phyloP scores from a whole-genome alignment of 2,329 filamentous ascomycete genomes.

The Ophiostoma pallidulum region DNA sequence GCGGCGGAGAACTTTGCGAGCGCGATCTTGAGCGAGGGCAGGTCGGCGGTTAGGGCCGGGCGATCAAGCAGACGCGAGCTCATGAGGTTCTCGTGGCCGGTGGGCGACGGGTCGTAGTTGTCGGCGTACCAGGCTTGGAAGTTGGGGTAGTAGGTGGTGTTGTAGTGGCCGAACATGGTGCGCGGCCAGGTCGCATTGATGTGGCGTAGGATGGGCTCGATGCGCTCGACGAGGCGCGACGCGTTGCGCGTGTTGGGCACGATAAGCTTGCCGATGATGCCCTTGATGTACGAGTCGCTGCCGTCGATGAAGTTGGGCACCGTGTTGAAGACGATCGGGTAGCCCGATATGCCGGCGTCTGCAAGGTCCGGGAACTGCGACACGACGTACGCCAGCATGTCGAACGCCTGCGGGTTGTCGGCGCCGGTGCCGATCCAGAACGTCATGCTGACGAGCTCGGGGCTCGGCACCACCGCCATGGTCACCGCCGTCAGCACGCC shows the following conservation, averaged over 20 bases:
- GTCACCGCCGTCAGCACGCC: conserved; percentile 51
- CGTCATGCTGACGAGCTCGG: conserved; percentile 18
- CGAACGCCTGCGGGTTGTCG: conserved; percentile 31
- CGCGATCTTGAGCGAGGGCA: conserved; percentile 11
- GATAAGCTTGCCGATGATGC: conserved; percentile 17
- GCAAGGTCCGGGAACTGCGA: conserved; percentile 36
- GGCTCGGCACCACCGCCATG: conserved; percentile 38
- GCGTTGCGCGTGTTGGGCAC: conserved; percentile 3
- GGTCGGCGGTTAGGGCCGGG: conserved; percentile 14
- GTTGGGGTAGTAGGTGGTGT: conserved; percentile 26
- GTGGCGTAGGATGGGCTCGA: conserved; percentile 13
- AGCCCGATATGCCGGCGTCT: conserved; percentile 41
- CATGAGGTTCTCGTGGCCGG: conserved; percentile 14
- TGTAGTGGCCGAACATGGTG: conserved; percentile 20
- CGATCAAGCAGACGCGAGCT: conserved; percentile 27
- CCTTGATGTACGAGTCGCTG: conserved; percentile 9
- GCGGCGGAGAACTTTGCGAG: conserved; percentile 15
- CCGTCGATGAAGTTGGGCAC: conserved; percentile 23
- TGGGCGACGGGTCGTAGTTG: conserved; percentile 17
- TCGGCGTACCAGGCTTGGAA: conserved; percentile 19
- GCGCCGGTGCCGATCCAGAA: conserved; percentile 24
- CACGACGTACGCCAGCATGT: conserved; percentile 38
- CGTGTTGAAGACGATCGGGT: conserved; percentile 31
- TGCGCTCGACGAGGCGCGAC: conserved; percentile 2
- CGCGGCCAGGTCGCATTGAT: conserved; percentile 19